Evolutionary conservation across 306 rosid species (phyloP), one percentile per base, ranked within the genome.

Genomic region (Quercus alba): DNA sequence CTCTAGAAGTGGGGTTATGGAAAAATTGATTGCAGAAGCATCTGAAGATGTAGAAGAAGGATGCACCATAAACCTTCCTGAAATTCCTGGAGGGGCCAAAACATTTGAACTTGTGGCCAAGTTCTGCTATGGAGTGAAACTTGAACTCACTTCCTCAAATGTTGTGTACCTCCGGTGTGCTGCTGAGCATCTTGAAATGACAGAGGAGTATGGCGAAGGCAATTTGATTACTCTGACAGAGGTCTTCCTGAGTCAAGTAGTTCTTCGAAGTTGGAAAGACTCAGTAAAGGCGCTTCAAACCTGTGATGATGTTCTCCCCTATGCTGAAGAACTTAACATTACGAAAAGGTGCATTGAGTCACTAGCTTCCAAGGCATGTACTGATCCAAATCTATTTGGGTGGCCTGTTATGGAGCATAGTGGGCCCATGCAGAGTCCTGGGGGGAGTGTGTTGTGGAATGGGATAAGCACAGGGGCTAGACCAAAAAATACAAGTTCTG

Each of bases 371-470:
- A 95, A 87, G 83, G 97, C 98, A 38, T 91, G 92, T 56, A 91
- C 97, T 52, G 97, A 95, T 74, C 99, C 99, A 56, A 93, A 90
- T 88, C 85, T 95, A 77, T 95, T 91, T 72, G 98, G 98, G 79
- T 95, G 99, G 98, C 99, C 99, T 11, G 87, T 95, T 58, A 76
- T 87, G 84, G 99, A 95, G 84, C 97, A 86, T 46, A 97, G 96
- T 35, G 99, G 99, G 31, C 98, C 98, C 52, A 88, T 95, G 97
- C 99, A 95, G 86, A 95, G 99, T 81, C 99, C 99, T 14, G 99
- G 99, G 17, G 99, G 99, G 78, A 95, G 99, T 81, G 93, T 95
- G 73, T 80, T 95, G 83, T 95, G 99, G 99, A 95, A 95, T 87
- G 99, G 99, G 73, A 95, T 95, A 83, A 95, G 98, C 80, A 93